phyloP scores from a whole-genome alignment of 2,329 filamentous ascomycete species.

The Colletotrichum noveboracense region DNA sequence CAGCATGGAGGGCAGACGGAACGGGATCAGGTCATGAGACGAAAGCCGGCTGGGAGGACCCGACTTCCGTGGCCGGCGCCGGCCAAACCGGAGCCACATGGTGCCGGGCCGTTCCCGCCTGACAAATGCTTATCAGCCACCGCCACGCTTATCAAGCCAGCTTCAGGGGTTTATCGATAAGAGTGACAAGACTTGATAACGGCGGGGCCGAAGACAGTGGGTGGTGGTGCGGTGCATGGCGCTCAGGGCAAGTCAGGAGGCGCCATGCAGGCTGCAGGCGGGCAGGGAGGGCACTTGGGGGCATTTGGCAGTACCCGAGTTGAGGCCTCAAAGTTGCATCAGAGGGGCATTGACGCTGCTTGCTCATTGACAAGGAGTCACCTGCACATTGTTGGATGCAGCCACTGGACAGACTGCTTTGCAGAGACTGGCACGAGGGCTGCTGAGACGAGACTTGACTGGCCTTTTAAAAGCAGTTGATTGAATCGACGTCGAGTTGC shows the following conservation, averaged over 20 bases:
- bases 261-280: not conserved
- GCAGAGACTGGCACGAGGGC: conserved; percentile 6
- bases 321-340: not conserved
- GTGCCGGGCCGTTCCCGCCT: conserved; percentile 9
- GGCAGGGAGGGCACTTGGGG: not conserved
- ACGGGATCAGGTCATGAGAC: not conserved
- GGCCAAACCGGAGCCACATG: conserved; percentile 8
- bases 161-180: conserved; percentile 6
- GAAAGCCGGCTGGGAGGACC: not conserved
- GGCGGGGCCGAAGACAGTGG: not conserved
- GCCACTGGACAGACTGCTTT: not conserved
- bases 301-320: not conserved
- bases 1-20: not conserved
- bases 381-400: not conserved
- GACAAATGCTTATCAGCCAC: conserved; percentile 4
- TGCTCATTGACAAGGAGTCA: not conserved
- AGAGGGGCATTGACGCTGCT: not conserved
- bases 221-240: not conserved
- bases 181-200: not conserved
- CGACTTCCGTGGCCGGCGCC: not conserved
- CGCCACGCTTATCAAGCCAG: not conserved
- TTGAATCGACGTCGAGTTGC: not conserved
- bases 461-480: not conserved
- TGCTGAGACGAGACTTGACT: not conserved
- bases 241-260: conserved; percentile 13